Percentiles rank a stretch among this genome's conserved stretches.
These are phyloP conservation scores for Hanseniaspora sp. DNA, from an alignment of 1,139 yeast species.

Conservation along the genomic window DNA sequence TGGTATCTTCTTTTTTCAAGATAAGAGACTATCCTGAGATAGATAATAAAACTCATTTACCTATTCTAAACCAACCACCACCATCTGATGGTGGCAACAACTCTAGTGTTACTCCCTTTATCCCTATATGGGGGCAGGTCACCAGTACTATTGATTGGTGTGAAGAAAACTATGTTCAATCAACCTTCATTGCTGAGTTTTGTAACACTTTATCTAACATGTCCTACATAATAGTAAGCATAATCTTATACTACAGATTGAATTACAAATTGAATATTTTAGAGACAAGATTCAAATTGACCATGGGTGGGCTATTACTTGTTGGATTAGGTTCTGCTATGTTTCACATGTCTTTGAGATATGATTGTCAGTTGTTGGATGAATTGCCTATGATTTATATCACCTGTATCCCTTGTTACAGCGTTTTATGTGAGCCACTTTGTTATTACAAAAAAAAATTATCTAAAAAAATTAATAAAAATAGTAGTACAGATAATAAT, in stretches of 20 bases:
- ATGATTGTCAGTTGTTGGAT: constrained; percentile 81
- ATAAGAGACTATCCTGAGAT: constrained; percentile 2
- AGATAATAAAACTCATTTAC: not conserved
- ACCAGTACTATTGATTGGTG: constrained; percentile 86
- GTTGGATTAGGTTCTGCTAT: constrained; percentile 93
- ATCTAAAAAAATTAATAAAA: constrained; percentile 30
- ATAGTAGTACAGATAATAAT: constrained; percentile 26
- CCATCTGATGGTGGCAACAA: constrained; percentile 16
- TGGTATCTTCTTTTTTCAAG: not conserved
- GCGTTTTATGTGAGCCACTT: constrained; percentile 53
- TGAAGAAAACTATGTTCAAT: constrained; percentile 83
- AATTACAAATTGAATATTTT: constrained; percentile 37
- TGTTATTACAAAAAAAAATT: constrained; percentile 30
- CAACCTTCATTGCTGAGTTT: constrained; percentile 79
- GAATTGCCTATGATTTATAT: constrained; percentile 98
- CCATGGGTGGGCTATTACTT: constrained; percentile 66
- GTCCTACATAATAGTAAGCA: constrained; percentile 57
- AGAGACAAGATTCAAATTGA: constrained; percentile 58
- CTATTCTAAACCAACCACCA: constrained; percentile 13
- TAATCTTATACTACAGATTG: constrained; percentile 52
- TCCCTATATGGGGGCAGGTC: constrained; percentile 32
- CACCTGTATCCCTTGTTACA: constrained; percentile 90
- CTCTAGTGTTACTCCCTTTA: constrained; percentile 3
- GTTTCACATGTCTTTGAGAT: constrained; percentile 87
- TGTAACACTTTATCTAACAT: constrained; percentile 72